phyloP scores from a whole-genome alignment of 1,284 basidiomycete species.

The Tilletia indica region DNA sequence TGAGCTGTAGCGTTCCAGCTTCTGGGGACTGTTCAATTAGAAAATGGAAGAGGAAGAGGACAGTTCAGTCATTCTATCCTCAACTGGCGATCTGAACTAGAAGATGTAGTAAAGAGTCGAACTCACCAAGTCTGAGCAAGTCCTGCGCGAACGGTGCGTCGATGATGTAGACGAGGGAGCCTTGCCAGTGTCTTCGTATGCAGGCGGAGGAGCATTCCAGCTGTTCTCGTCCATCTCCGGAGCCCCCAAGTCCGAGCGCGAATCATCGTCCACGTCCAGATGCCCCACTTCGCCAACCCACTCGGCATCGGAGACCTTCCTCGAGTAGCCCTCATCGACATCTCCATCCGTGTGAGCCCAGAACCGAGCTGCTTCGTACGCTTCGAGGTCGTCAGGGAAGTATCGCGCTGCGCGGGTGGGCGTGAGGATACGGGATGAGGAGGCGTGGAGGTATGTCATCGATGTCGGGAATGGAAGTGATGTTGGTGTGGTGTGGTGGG shows the following conservation, averaged over 20 bases:
- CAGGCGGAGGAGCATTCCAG: conserved; percentile 1
- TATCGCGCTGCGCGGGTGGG: background rate
- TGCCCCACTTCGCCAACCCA: background rate
- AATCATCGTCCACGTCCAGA: background rate
- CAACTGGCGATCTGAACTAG: no score
- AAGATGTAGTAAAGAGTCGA: background rate
- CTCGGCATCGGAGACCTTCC: background rate
- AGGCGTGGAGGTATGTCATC: conserved; percentile 7
- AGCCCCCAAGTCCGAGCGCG: conserved; percentile 16
- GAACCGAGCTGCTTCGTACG: background rate
- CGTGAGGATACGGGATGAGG: background rate
- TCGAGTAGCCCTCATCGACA: background rate
- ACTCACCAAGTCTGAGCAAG: conserved; percentile 35
- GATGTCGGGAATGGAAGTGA: background rate
- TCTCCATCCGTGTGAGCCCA: background rate
- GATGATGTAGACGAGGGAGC: no score
- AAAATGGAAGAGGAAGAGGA: background rate
- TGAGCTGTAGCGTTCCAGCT: conserved; percentile 3
- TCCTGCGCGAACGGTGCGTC: no score
- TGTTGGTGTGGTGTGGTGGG: background rate
- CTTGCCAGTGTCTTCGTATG: background rate
- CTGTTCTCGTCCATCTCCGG: conserved; percentile 6
- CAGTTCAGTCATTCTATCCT: no score
- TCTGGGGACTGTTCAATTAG: background rate
- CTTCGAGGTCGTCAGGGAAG: conserved; percentile 5